Percentiles rank a stretch among this genome's conserved stretches.
These are phyloP conservation scores for Beverwykella pulmonaria DNA, from an alignment of 495 filamentous ascomycete genomes.

Conservation along the genomic window DNA sequence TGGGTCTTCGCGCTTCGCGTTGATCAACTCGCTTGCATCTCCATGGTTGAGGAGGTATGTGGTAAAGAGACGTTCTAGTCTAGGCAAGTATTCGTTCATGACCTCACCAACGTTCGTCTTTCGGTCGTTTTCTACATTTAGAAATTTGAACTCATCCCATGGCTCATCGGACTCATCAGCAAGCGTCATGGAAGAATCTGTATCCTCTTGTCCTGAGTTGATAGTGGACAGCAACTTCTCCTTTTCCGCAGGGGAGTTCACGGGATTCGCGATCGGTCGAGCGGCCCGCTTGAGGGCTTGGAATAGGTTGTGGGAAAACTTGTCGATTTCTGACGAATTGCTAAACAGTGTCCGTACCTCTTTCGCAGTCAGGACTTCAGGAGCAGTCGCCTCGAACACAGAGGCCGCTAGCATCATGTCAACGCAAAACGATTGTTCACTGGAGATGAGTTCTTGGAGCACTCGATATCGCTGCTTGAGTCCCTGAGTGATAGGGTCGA, in stretches of 20 bases:
- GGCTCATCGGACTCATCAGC: constrained; percentile 1
- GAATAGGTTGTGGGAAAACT: constrained; percentile 10
- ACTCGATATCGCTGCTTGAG: constrained; percentile 71
- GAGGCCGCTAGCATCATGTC: constrained; percentile 97
- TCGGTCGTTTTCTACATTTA: constrained; percentile 69
- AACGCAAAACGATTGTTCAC: constrained; percentile 79
- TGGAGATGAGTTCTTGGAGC: constrained; percentile 89
- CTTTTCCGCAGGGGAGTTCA: not conserved
- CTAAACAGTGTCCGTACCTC: constrained; percentile 87
- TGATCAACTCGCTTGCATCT: constrained; percentile 75
- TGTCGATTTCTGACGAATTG: constrained; percentile 82
- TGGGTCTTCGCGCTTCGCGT: constrained; percentile 60
- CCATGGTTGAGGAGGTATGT: constrained; percentile 87
- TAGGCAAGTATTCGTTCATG: constrained; percentile 70
- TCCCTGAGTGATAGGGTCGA: constrained; percentile 22
- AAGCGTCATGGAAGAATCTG: not conserved
- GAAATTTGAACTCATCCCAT: constrained; percentile 7
- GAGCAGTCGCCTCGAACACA: constrained; percentile 94
- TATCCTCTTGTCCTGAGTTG: not conserved
- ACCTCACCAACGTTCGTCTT: constrained; percentile 76
- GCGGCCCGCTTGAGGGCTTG: constrained; percentile 15
- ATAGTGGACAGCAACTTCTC: not conserved
- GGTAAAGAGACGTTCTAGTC: constrained; percentile 83
- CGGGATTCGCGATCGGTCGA: constrained; percentile 17
- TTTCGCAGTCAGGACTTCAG: constrained; percentile 73